A percentile compares a stretch with the other conserved stretches of the same genome.
Conservation (phyloP, 768 basidiomycete species). For the Suillus subalutaceus region DNA sequence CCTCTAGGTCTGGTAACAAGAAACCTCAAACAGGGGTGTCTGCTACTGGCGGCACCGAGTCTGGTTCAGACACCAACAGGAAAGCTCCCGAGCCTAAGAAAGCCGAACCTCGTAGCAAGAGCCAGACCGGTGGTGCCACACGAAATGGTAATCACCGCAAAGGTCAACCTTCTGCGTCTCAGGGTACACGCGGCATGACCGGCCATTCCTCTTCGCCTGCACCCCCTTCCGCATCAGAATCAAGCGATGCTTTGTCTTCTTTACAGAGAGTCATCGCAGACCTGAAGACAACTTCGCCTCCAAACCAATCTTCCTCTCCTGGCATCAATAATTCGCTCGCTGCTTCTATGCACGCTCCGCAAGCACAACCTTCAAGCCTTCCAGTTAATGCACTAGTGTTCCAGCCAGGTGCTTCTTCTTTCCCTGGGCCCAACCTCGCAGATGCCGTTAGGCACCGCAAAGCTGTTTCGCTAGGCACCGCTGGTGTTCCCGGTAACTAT, state of each 20-base stretch:
- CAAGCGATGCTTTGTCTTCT: conserved; percentile 81
- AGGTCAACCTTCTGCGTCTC: conserved; percentile 59
- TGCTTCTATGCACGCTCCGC: conserved; percentile 51
- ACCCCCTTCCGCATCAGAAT: conserved; percentile 56
- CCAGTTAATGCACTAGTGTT: conserved; percentile 73
- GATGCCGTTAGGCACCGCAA: conserved; percentile 77
- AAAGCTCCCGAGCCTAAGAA: conserved; percentile 59
- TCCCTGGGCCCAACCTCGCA: conserved; percentile 45
- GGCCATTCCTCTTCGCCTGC: conserved; percentile 46
- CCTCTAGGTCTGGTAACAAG: conserved; percentile 71
- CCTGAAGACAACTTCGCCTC: conserved; percentile 81
- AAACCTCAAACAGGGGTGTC: conserved; percentile 40
- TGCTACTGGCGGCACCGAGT: conserved; percentile 51
- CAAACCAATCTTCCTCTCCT: conserved; percentile 43
- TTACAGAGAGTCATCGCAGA: conserved; percentile 94
- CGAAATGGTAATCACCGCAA: conserved; percentile 57
- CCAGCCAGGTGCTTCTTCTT: conserved; percentile 66
- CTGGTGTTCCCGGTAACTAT: conserved; percentile 59
- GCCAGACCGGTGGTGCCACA: conserved; percentile 47
- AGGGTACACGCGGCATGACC: conserved; percentile 52
- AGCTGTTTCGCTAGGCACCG: conserved; percentile 70
- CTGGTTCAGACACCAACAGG: conserved; percentile 73
- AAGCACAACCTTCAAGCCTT: conserved; percentile 50
- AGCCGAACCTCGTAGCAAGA: conserved; percentile 59
- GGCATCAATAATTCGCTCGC: conserved; percentile 42